Conservation (phyloP, 2,329 filamentous ascomycete species). For the Arthrocladium fulminans region DNA sequence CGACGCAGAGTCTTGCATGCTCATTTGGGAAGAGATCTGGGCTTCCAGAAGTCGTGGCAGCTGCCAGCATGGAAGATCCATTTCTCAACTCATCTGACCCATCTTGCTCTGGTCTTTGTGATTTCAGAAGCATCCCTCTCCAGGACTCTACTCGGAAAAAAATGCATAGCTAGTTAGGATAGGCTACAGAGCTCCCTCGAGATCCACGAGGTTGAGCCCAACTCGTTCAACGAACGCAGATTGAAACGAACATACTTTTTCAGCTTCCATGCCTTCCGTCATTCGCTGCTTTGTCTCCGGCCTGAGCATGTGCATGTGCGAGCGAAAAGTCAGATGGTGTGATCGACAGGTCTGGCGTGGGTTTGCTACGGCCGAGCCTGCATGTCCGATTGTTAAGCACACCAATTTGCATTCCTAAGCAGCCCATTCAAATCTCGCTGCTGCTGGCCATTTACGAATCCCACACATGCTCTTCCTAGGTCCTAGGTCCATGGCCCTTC, state of each 20-base stretch:
- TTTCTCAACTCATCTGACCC: constrained; percentile 1
- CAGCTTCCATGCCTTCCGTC: neutral
- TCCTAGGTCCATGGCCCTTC: too few relatives aligned
- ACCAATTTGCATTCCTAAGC: too few relatives aligned
- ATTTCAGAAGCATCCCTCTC: neutral
- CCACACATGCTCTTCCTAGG: too few relatives aligned
- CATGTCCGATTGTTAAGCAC: too few relatives aligned
- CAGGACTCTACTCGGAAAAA: constrained; percentile 4
- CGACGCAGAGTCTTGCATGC: neutral
- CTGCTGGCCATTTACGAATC: too few relatives aligned
- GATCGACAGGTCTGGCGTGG: too few relatives aligned
- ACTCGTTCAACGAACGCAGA: neutral
- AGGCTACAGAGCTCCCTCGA: neutral
- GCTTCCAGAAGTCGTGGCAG: constrained; percentile 6
- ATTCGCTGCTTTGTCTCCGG: neutral
- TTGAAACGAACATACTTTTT: neutral
- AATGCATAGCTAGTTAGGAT: constrained; percentile 1
- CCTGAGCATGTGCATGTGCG: too few relatives aligned
- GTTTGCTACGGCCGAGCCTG: too few relatives aligned
- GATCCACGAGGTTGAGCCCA: neutral
- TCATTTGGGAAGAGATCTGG: constrained; percentile 3
- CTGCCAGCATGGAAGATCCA: constrained; percentile 1
- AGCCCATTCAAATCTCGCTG: too few relatives aligned
- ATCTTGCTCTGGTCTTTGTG: neutral
- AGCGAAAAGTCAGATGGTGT: too few relatives aligned